Conservation (phyloP, 306 rosid species). For the Heteromeles arbutifolia region DNA sequence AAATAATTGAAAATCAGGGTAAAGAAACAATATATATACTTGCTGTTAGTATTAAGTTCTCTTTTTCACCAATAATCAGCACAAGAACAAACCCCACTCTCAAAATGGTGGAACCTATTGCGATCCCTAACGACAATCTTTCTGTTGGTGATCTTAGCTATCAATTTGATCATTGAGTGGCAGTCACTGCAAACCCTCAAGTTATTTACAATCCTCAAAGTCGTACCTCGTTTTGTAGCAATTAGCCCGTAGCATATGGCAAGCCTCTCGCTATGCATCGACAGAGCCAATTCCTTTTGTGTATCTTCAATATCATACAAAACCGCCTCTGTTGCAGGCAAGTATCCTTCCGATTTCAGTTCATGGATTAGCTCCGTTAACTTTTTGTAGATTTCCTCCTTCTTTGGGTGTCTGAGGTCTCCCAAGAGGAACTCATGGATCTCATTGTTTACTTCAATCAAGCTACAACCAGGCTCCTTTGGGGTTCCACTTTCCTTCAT, state of each 20-base stretch:
- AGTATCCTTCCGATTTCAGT: conserved; percentile 33
- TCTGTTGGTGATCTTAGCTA: conserved; percentile 27
- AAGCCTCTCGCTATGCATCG: conserved; percentile 47
- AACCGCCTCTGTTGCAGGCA: conserved; percentile 26
- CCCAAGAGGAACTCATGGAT: conserved; percentile 46
- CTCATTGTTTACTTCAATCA: conserved; percentile 40
- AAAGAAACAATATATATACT: neutral
- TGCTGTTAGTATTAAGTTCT: neutral
- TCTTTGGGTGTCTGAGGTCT: conserved; percentile 37
- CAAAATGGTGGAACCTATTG: conserved; percentile 49
- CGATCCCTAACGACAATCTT: conserved; percentile 46
- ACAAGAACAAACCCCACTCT: conserved; percentile 41
- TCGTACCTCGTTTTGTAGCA: conserved; percentile 27
- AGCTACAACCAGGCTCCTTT: conserved; percentile 49
- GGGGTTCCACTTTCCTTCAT: conserved; percentile 34
- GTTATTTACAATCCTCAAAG: conserved; percentile 32
- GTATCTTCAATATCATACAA: conserved; percentile 35
- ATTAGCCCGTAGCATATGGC: conserved; percentile 40
- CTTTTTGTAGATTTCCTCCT: conserved; percentile 30
- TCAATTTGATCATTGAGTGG: conserved; percentile 40
- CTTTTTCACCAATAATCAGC: conserved; percentile 34
- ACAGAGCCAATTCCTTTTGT: conserved; percentile 36
- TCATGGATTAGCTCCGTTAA: conserved; percentile 25
- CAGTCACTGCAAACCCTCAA: conserved; percentile 40
- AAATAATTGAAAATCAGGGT: neutral